phyloP scores from a whole-genome alignment of 805 yeast genomes.

The Metschnikowia koreensis region DNA sequence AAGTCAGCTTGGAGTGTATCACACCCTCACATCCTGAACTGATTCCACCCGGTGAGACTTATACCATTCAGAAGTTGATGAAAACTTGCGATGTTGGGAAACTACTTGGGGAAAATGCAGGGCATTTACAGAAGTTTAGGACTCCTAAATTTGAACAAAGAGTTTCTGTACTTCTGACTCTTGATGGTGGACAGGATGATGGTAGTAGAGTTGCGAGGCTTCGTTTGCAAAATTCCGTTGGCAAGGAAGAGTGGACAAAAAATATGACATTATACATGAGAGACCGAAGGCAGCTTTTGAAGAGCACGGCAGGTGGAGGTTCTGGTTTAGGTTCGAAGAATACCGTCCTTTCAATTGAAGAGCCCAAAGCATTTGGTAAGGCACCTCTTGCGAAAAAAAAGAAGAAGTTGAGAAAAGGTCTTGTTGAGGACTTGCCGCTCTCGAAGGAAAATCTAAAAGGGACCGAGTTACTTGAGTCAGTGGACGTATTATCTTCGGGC shows the following conservation, averaged over 20 bases:
- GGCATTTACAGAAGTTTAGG: slow-evolving; percentile 12
- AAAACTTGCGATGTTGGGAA: slow-evolving; percentile 23
- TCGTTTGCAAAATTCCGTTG: slow-evolving; percentile 28
- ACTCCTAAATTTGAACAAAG: slow-evolving; percentile 13
- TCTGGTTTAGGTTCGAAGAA: background rate
- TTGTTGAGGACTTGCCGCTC: slow-evolving; percentile 4
- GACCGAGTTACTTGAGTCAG: background rate
- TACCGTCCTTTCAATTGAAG: background rate
- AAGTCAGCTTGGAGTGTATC: slow-evolving; percentile 85
- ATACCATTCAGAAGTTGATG: slow-evolving; percentile 57
- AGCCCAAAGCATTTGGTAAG: background rate
- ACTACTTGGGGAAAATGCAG: slow-evolving; percentile 11
- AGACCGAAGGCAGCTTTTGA: slow-evolving; percentile 5
- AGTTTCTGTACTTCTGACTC: slow-evolving; percentile 15
- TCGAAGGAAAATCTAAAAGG: background rate
- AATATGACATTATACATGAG: slow-evolving; percentile 4
- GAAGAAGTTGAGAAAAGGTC: slow-evolving; percentile 5
- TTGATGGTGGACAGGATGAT: slow-evolving; percentile 18
- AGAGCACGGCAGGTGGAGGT: background rate
- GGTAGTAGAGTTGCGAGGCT: slow-evolving; percentile 22
- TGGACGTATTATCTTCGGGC: background rate
- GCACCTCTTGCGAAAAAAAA: background rate
- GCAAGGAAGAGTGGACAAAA: slow-evolving; percentile 26
- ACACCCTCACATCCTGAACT: slow-evolving; percentile 76
- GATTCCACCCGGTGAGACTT: slow-evolving; percentile 76